Evolutionary conservation across 108 stramenopile species (phyloP).

Genomic region (Skeletonema potamos): DNA sequence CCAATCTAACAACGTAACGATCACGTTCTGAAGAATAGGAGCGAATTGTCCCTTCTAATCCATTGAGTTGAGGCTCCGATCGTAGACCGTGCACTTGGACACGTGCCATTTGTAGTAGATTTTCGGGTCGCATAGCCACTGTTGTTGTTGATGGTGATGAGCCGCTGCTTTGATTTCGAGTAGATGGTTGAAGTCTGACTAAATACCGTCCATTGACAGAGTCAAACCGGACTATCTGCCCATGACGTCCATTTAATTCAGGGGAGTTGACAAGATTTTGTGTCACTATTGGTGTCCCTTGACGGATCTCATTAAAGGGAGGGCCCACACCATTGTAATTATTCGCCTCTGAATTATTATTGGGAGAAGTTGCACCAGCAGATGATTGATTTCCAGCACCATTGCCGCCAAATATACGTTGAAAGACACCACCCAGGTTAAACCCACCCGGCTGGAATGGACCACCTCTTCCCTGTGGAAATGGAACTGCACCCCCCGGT

Average conservation of each 20-base stretch:
- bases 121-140: constrained; percentile 71
- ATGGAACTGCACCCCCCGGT: not conserved
- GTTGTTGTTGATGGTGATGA: constrained; percentile 61
- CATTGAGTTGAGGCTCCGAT: constrained; percentile 83
- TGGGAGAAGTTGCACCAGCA: not conserved
- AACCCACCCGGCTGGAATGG: not conserved
- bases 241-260: constrained; percentile 73
- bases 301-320: constrained; percentile 23
- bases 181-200: constrained; percentile 19
- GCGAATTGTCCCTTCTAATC: constrained; percentile 81
- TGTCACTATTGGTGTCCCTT: constrained; percentile 26
- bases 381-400: not conserved
- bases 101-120: constrained; percentile 71
- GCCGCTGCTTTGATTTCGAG: constrained; percentile 42
- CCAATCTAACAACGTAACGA: constrained; percentile 36
- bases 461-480: not conserved
- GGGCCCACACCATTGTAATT: not conserved
- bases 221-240: constrained; percentile 77
- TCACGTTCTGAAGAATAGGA: constrained; percentile 29
- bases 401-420: not conserved
- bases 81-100: constrained; percentile 69
- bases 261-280: constrained; percentile 50
- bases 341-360: not conserved
- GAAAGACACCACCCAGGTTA: not conserved
- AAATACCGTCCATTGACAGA: constrained; percentile 65